phyloP scores from a whole-genome alignment of 768 basidiomycete species.

The Lactarius deliciosus region DNA sequence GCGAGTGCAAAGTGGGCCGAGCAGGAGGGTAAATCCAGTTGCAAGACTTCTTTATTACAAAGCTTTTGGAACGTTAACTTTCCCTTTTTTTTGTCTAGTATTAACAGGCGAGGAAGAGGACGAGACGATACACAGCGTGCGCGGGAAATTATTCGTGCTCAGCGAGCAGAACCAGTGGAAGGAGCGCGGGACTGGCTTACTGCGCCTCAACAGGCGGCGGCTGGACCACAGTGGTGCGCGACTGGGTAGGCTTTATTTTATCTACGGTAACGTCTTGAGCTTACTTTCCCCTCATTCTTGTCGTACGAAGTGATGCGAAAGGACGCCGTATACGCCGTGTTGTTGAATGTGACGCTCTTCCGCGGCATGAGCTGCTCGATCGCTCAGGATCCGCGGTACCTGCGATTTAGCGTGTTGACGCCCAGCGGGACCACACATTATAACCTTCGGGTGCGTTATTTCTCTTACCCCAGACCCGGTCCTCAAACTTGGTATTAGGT shows the following conservation, averaged over 20 bases:
- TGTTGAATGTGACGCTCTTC: slow-evolving; percentile 77
- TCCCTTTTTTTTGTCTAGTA: slow-evolving; percentile 42
- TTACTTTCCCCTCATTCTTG: neutral
- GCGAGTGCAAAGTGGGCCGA: slow-evolving; percentile 54
- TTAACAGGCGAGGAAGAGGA: slow-evolving; percentile 83
- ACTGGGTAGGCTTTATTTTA: slow-evolving; percentile 46
- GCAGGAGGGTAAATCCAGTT: slow-evolving; percentile 56
- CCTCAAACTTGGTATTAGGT: slow-evolving; percentile 16
- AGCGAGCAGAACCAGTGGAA: slow-evolving; percentile 65
- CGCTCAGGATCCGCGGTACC: slow-evolving; percentile 76
- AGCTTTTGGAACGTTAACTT: neutral
- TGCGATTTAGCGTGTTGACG: slow-evolving; percentile 74
- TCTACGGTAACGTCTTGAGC: neutral
- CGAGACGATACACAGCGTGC: slow-evolving; percentile 69
- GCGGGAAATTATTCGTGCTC: slow-evolving; percentile 72
- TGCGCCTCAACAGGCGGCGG: slow-evolving; percentile 67
- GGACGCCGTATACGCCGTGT: slow-evolving; percentile 72
- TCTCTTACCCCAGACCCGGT: neutral
- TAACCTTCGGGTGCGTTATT: slow-evolving; percentile 62
- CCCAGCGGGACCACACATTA: slow-evolving; percentile 61
- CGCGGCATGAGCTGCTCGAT: slow-evolving; percentile 70
- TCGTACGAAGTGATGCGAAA: slow-evolving; percentile 71
- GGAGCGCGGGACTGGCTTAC: slow-evolving; percentile 69
- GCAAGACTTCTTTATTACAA: neutral
- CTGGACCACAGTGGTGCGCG: slow-evolving; percentile 68